A percentile compares a stretch with the other conserved stretches of the same genome.
Evolutionary conservation across 108 stramenopile genomes (phyloP).

Genomic region (Nitzschia sp.): DNA sequence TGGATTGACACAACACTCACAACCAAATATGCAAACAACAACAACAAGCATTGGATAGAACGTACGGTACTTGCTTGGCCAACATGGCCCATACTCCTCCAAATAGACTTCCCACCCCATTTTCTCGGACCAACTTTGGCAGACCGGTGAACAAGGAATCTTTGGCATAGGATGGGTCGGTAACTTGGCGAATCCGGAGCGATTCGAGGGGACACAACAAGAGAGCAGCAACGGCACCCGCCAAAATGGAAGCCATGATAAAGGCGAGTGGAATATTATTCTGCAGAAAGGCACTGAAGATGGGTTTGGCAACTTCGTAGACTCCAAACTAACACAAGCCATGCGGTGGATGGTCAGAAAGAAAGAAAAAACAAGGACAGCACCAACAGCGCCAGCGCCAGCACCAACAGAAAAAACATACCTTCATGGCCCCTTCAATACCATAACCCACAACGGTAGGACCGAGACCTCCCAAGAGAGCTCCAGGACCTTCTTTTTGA

Average conservation of each 20-base stretch:
- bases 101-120: conserved; percentile 71
- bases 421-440: conserved; percentile 77
- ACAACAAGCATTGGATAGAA: background rate
- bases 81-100: conserved; percentile 89
- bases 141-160: conserved; percentile 63
- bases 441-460: conserved; percentile 92
- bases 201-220: conserved; percentile 91
- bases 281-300: conserved; percentile 49
- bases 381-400: background rate
- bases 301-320: conserved; percentile 88
- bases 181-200: conserved; percentile 88
- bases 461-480: conserved; percentile 73
- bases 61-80: conserved; percentile 90
- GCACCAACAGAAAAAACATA: background rate
- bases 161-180: conserved; percentile 74
- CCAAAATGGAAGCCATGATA: conserved; percentile 77
- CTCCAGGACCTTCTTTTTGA: conserved; percentile 70
- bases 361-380: background rate
- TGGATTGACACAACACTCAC: too few relatives aligned
- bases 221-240: conserved; percentile 89
- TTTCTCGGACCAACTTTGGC: conserved; percentile 62
- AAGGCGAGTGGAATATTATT: conserved; percentile 56
- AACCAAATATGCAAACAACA: too few relatives aligned
- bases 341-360: background rate
- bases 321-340: conserved; percentile 87